phyloP scores from a whole-genome alignment of 495 filamentous ascomycete species.

The Neurospora sublineolata region DNA sequence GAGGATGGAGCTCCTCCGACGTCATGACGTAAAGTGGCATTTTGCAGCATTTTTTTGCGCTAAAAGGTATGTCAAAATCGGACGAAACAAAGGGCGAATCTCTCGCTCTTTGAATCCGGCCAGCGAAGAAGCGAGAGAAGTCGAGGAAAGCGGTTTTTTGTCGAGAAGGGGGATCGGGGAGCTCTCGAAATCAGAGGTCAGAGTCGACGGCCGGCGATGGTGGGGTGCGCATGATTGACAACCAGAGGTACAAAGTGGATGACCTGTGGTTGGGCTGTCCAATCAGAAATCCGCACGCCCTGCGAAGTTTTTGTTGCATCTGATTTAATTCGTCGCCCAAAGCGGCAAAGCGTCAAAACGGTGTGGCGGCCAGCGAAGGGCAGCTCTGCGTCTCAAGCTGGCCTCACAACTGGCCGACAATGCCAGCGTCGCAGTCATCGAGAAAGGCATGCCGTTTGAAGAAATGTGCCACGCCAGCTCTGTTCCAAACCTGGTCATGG shows the following conservation, averaged over 20 bases:
- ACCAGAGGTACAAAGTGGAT: constrained; percentile 27
- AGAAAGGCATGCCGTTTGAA: not conserved
- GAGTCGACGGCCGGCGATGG: constrained; percentile 12
- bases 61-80: constrained; percentile 17
- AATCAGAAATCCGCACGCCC: constrained; percentile 31
- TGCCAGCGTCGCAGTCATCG: constrained; percentile 3
- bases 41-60: not conserved
- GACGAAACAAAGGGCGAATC: not conserved
- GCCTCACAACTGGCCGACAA: not conserved
- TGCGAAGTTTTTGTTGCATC: constrained; percentile 16
- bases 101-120: not conserved
- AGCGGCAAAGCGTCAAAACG: constrained; percentile 19
- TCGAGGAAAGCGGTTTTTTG: constrained; percentile 5
- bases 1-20: not conserved
- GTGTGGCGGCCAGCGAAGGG: constrained; percentile 16
- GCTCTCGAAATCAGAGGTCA: constrained; percentile 27
- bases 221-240: constrained; percentile 27
- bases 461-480: not conserved
- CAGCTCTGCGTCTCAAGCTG: not conserved
- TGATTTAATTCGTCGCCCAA: constrained; percentile 19
- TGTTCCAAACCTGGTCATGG: not conserved
- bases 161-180: constrained; percentile 17
- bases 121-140: constrained; percentile 23
- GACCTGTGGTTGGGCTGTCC: constrained; percentile 25
- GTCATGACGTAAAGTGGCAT: not conserved